phyloP scores from a whole-genome alignment of 2,329 filamentous ascomycete genomes.

The Rhynchosporium graminicola region DNA sequence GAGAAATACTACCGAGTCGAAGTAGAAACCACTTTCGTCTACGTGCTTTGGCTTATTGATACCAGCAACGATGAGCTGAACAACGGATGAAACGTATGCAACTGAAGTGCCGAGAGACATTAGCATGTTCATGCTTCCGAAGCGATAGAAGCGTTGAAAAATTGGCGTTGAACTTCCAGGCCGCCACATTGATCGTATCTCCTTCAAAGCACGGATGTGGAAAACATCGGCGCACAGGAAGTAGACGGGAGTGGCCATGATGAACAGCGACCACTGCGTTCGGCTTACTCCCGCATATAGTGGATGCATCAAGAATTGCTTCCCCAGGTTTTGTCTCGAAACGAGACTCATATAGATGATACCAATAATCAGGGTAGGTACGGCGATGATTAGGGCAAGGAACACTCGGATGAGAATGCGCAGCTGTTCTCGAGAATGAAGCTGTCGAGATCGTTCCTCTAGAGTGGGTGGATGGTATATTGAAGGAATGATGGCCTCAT shows the following conservation, averaged over 20 bases:
- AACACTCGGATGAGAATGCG: conserved; percentile 70
- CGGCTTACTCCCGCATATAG: conserved; percentile 74
- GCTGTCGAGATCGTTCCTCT: conserved; percentile 75
- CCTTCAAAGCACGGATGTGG: conserved; percentile 76
- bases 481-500: conserved; percentile 65
- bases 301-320: conserved; percentile 67
- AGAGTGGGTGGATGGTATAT: conserved; percentile 81
- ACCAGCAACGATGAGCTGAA: conserved; percentile 69
- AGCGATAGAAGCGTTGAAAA: conserved; percentile 79
- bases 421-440: conserved; percentile 69
- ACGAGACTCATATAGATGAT: conserved; percentile 90
- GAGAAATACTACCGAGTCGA: conserved; percentile 89
- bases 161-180: conserved; percentile 72
- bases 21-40: conserved; percentile 66
- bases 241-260: conserved; percentile 83
- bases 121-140: conserved; percentile 95
- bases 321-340: conserved; percentile 55
- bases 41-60: conserved; percentile 38
- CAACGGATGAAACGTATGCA: conserved; percentile 81
- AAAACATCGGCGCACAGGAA: conserved; percentile 85
- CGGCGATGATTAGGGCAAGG: conserved; percentile 67
- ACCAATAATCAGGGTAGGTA: conserved; percentile 84
- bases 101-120: conserved; percentile 87
- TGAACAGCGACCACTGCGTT: conserved; percentile 76
- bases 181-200: conserved; percentile 76